A percentile compares a stretch with the other conserved stretches of the same genome.
These are phyloP conservation scores for Tulasnella sp. DNA, from an alignment of 768 basidiomycete genomes.

Conservation along the genomic window DNA sequence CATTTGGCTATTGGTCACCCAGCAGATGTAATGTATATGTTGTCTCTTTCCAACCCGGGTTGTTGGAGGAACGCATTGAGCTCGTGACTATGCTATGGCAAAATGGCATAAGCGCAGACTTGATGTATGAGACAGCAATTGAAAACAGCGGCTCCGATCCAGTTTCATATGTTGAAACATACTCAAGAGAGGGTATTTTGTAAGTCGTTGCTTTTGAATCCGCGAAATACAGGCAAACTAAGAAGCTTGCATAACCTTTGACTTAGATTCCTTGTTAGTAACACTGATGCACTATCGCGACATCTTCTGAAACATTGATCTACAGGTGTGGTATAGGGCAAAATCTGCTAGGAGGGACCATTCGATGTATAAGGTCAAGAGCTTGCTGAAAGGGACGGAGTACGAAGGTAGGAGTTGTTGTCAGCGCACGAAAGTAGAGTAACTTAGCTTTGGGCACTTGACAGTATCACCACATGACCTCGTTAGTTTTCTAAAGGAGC, in stretches of 20 bases:
- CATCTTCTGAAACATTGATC: slow-evolving; percentile 26
- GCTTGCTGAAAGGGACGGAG: slow-evolving; percentile 64
- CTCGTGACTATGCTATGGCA: slow-evolving; percentile 66
- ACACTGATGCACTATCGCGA: background rate
- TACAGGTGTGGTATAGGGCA: slow-evolving; percentile 41
- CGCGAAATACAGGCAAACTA: no score
- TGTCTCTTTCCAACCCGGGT: slow-evolving; percentile 61
- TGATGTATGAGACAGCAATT: slow-evolving; percentile 73
- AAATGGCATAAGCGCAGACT: slow-evolving; percentile 69
- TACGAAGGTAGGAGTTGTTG: slow-evolving; percentile 40
- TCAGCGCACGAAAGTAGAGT: slow-evolving; percentile 8
- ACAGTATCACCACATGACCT: slow-evolving; percentile 54
- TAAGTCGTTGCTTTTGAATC: no score
- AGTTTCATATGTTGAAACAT: slow-evolving; percentile 39
- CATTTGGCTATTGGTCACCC: slow-evolving; percentile 85
- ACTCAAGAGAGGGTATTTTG: slow-evolving; percentile 74
- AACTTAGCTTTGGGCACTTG: no score
- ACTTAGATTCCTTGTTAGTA: no score
- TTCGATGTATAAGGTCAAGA: slow-evolving; percentile 68
- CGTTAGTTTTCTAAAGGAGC: slow-evolving; percentile 58
- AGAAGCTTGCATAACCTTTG: no score
- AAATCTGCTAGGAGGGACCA: slow-evolving; percentile 45
- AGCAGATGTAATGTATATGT: slow-evolving; percentile 79
- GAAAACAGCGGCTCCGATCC: slow-evolving; percentile 46
- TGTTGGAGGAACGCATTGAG: slow-evolving; percentile 64